Evolutionary conservation across 2,329 filamentous ascomycete species (phyloP).

Genomic region (Botrytis hyacinthi): DNA sequence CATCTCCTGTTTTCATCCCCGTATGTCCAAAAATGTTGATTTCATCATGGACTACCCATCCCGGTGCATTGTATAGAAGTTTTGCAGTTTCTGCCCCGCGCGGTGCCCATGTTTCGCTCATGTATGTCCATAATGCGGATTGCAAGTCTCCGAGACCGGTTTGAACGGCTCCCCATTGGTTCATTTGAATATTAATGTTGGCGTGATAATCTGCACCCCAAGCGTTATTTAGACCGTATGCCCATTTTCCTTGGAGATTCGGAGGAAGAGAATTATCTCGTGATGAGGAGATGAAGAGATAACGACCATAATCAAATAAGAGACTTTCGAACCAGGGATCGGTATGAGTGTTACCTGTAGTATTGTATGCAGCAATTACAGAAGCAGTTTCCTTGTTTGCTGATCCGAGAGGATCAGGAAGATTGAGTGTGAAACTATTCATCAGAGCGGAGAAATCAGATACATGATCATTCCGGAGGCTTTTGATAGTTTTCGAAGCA

Average conservation of each 20-base stretch:
- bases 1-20: conserved; percentile 46
- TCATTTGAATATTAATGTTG: conserved; percentile 62
- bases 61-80: conserved; percentile 52
- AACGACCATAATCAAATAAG: conserved; percentile 52
- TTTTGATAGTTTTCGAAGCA: conserved; percentile 39
- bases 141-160: conserved; percentile 50
- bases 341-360: conserved; percentile 43
- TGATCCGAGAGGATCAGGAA: conserved; percentile 47
- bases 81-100: conserved; percentile 52
- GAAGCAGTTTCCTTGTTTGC: conserved; percentile 42
- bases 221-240: conserved; percentile 44
- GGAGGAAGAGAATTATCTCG: conserved; percentile 51
- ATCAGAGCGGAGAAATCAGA: conserved; percentile 45
- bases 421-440: conserved; percentile 43
- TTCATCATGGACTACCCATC: conserved; percentile 56
- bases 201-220: conserved; percentile 58
- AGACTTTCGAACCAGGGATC: conserved; percentile 54
- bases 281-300: conserved; percentile 55
- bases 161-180: conserved; percentile 56
- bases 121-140: conserved; percentile 51
- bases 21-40: conserved; percentile 60
- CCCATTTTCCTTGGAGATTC: conserved; percentile 58
- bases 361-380: conserved; percentile 39
- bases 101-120: conserved; percentile 52
- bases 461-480: conserved; percentile 41